A percentile compares a stretch with the other conserved stretches of the same genome.
Evolutionary conservation across 106 monocot genomes (phyloP).

Genomic region (Dendrobium officinale): DNA sequence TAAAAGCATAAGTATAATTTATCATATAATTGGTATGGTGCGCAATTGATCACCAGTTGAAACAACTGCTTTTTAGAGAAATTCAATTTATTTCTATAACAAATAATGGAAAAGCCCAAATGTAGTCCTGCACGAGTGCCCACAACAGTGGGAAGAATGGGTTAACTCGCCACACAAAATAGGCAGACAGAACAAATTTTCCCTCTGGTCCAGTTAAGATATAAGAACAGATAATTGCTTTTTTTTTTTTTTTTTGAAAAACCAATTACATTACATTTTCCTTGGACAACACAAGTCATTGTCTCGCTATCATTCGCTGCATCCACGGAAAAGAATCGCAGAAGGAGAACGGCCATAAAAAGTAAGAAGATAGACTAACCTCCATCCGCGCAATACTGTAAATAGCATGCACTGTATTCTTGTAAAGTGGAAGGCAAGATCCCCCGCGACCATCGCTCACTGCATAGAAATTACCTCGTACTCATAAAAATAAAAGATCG

Average conservation of each 20-base stretch:
- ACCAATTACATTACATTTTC: background rate
- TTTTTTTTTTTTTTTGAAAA: background rate
- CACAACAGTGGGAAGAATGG: background rate
- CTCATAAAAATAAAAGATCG: background rate
- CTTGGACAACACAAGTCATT: background rate
- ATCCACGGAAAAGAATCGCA: background rate
- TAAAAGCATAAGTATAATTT: background rate
- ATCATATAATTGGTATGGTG: background rate
- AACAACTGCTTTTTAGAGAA: background rate
- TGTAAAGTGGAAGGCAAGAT: slow-evolving; percentile 40
- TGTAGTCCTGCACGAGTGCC: background rate
- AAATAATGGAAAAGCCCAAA: background rate
- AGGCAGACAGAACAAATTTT: background rate
- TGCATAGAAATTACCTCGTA: slow-evolving; percentile 13
- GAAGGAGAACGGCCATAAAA: background rate
- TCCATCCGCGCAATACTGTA: slow-evolving; percentile 64
- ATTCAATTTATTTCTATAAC: background rate
- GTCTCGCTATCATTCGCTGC: background rate
- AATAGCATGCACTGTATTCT: slow-evolving; percentile 70
- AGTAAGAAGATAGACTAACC: slow-evolving; percentile 20
- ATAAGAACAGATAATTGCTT: background rate
- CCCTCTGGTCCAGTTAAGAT: background rate
- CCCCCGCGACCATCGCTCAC: slow-evolving; percentile 50
- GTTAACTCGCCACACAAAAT: background rate
- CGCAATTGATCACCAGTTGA: background rate